Conservation (phyloP, 2,329 filamentous ascomycete genomes). For the Fusarium subglutinans region DNA sequence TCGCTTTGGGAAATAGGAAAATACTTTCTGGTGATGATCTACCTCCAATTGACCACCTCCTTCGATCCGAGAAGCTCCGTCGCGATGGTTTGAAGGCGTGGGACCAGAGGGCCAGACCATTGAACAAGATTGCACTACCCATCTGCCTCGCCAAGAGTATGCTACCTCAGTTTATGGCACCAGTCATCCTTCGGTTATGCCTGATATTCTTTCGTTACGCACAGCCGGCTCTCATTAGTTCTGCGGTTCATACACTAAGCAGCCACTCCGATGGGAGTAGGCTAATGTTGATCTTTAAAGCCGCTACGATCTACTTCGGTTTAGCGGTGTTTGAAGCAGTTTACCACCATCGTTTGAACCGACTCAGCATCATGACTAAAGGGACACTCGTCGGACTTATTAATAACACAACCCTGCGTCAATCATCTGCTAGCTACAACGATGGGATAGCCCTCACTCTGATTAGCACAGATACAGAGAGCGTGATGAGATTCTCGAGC, state of each 20-base stretch:
- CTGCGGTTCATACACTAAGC: neutral
- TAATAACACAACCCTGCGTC: neutral
- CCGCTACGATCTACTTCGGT: neutral
- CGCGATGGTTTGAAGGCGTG: neutral
- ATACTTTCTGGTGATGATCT: neutral
- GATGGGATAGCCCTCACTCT: neutral
- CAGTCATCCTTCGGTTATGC: neutral
- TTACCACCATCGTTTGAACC: neutral
- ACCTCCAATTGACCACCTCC: neutral
- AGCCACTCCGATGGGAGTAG: accelerated
- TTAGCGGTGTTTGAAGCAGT: neutral
- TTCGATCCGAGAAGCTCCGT: neutral
- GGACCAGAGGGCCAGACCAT: neutral
- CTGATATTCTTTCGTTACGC: neutral
- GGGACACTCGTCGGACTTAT: neutral
- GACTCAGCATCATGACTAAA: neutral
- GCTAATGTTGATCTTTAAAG: neutral
- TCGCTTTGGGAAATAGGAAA: neutral
- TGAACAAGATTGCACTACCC: neutral
- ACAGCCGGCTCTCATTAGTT: neutral
- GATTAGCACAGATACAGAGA: neutral
- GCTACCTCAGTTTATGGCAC: neutral
- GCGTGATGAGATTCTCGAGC: neutral
- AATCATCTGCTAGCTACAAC: neutral
- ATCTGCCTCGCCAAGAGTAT: neutral